Conservation (phyloP, 2,329 filamentous ascomycete species). For the Fusarium fujikuroi region DNA sequence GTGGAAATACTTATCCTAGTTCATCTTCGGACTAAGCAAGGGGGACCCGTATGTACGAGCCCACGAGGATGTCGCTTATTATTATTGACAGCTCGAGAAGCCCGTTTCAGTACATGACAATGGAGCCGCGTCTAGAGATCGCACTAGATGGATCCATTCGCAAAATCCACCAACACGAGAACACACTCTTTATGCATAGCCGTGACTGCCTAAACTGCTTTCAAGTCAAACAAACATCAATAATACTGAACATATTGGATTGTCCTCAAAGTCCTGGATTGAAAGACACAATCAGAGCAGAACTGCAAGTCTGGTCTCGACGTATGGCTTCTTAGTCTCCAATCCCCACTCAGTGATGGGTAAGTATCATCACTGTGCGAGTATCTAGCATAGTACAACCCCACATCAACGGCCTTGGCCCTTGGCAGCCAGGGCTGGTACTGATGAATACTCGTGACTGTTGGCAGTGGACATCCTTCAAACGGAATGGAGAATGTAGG, state of each 20-base stretch:
- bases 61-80: conserved; percentile 16
- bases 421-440: conserved; percentile 20
- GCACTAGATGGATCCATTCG: background rate
- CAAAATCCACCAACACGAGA: conserved; percentile 13
- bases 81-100: conserved; percentile 27
- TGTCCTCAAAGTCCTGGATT: background rate
- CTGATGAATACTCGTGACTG: conserved; percentile 11
- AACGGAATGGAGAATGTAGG: conserved; percentile 2
- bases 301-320: background rate
- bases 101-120: conserved; percentile 19
- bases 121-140: conserved; percentile 6
- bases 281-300: background rate
- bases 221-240: background rate
- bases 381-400: conserved; percentile 6
- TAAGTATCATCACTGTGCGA: conserved; percentile 39
- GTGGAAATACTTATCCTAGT: conserved; percentile 21
- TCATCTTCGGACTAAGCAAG: conserved; percentile 15
- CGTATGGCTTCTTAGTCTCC: background rate
- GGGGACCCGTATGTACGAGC: conserved; percentile 7
- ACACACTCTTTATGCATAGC: background rate
- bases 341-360: conserved; percentile 24
- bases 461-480: conserved; percentile 27
- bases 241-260: background rate
- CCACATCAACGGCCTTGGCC: conserved; percentile 40
- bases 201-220: background rate